Evolutionary conservation across 2,329 filamentous ascomycete genomes (phyloP), one percentile per base, ranked within the genome.

Genomic region (Rachicladosporium sp.): DNA sequence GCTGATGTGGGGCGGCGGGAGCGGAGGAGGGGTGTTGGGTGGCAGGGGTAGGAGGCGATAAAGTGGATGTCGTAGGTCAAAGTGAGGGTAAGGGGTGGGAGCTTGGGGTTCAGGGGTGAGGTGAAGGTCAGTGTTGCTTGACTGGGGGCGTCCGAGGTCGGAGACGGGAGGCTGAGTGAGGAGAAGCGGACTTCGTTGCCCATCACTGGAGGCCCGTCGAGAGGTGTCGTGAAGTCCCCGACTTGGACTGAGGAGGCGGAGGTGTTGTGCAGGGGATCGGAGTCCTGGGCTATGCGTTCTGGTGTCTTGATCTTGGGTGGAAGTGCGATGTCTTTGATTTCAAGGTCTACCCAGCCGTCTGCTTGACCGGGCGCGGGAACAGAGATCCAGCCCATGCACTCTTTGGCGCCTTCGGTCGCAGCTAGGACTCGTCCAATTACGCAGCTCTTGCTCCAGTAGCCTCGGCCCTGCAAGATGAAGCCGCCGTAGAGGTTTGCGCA

Each of bases 361-460:
- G 51, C 42, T 1, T 44, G 37, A 8, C 54, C 43, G 13, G 52
- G 45, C 23, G 23, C 37, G 12, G 47, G 45, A 5, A 66, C 58
- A 6, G 61, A 62, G 4, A 73, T 60, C 73, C 73, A 76, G 5
- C 70, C 71, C 68, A 74, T 71, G 42, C 67, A 72, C 37, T 71
- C 68, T 29, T 58, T 56, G 4, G 65, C 62, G 10, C 60, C 65
- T 6, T 61, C 53, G 21, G 64, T 38, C 32, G 66, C 62, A 29
- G 67, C 66, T 21, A 77, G 43, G 1, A 76, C 69, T 21, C 71
- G 64, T 0, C 68, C 70, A n/a, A 73, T 62, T 27, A 76, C 60
- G 31, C 66, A 72, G 33, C 59, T 60, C 50, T 73, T 74, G 50
- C 71, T 74, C 73, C 73, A 77, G 64, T 68, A 77, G 35, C 65